These are phyloP conservation scores for Lagenaria siceraria DNA, from an alignment of 306 rosid genomes.

Conservation along the genomic window DNA sequence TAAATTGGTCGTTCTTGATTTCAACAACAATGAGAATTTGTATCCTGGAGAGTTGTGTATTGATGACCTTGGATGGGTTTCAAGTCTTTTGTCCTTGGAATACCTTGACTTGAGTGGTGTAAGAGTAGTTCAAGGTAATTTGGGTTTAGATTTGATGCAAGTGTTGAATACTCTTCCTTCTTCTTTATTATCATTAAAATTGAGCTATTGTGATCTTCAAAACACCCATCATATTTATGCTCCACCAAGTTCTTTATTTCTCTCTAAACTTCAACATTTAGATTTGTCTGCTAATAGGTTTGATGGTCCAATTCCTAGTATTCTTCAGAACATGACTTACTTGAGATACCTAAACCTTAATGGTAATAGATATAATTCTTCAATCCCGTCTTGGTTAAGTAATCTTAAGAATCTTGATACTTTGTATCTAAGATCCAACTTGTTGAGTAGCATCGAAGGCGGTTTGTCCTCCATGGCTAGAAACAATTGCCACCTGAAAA, in stretches of 20 bases:
- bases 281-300: background rate
- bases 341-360: background rate
- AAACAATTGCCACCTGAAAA: background rate
- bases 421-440: background rate
- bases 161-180: background rate
- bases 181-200: background rate
- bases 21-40: background rate
- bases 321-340: background rate
- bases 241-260: constrained; percentile 1
- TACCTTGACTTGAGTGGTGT: background rate
- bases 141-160: background rate
- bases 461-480: background rate
- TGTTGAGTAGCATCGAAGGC: background rate
- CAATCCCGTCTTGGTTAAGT: background rate
- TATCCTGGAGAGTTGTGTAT: background rate
- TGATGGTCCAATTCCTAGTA: background rate
- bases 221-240: background rate
- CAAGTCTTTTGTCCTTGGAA: constrained; percentile 10
- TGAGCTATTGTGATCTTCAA: background rate
- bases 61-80: constrained; percentile 15
- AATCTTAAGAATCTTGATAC: background rate
- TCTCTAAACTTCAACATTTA: background rate
- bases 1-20: background rate
- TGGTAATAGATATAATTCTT: background rate
- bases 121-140: too few relatives aligned